A percentile compares a stretch with the other conserved stretches of the same genome.
phyloP scores from a whole-genome alignment of 306 rosid species.

The Acacia confusa region DNA sequence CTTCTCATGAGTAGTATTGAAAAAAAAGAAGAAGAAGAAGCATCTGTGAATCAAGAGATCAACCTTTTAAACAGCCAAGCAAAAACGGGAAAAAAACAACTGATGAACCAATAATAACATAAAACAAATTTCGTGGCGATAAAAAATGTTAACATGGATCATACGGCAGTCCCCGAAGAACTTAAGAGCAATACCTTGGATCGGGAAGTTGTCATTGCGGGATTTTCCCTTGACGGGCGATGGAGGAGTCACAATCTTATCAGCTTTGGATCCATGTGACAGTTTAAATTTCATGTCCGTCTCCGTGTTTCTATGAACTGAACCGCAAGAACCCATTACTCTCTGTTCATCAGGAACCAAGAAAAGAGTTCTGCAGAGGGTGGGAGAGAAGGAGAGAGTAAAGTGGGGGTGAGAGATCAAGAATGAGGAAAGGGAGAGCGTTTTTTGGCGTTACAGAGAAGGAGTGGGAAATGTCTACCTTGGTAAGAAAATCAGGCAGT shows the following conservation, averaged over 20 bases:
- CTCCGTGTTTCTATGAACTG: slow-evolving; percentile 52
- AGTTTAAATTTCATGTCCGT: slow-evolving; percentile 55
- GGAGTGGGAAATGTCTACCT: slow-evolving; percentile 29
- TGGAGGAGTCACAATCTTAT: slow-evolving; percentile 52
- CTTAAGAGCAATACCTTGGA: slow-evolving; percentile 41
- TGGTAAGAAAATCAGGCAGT: slow-evolving; percentile 20
- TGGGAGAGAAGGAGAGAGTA: slow-evolving; percentile 20
- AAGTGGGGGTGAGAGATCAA: slow-evolving; percentile 38
- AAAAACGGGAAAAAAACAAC: neutral
- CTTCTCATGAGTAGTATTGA: neutral
- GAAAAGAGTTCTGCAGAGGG: slow-evolving; percentile 25
- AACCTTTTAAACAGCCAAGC: neutral
- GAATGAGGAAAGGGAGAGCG: slow-evolving; percentile 21
- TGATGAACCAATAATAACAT: neutral
- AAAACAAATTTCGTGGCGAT: neutral
- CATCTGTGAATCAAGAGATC: neutral
- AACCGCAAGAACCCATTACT: slow-evolving; percentile 75
- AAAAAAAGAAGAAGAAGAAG: slow-evolving; percentile 12
- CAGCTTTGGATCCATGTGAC: slow-evolving; percentile 55
- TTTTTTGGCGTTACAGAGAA: slow-evolving; percentile 55
- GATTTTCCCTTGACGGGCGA: slow-evolving; percentile 63
- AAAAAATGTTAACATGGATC: neutral
- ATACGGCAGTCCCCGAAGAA: slow-evolving; percentile 48
- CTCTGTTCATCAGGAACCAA: slow-evolving; percentile 33
- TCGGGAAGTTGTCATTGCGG: slow-evolving; percentile 39